These are phyloP conservation scores for Calonectria ilicicola DNA, from an alignment of 2,329 filamentous ascomycete genomes.

Conservation along the genomic window DNA sequence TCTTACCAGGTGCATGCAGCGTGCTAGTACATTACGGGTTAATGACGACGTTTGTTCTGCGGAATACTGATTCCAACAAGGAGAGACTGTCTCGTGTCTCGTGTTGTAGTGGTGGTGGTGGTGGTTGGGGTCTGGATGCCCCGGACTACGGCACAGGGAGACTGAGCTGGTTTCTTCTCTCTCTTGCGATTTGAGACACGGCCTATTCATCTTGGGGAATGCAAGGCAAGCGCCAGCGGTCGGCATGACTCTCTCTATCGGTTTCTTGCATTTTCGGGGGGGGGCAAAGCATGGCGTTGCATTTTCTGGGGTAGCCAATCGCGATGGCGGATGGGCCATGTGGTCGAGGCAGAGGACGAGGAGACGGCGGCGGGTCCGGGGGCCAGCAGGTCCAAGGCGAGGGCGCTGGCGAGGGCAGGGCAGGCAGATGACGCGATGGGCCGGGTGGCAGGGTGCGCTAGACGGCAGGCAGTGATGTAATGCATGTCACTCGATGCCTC, in stretches of 20 bases:
- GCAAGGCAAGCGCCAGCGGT: neutral
- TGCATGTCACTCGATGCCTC: neutral
- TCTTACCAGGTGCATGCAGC: neutral
- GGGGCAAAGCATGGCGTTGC: neutral
- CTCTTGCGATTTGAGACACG: neutral
- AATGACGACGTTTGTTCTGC: neutral
- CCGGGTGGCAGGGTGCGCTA: neutral
- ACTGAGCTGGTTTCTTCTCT: neutral
- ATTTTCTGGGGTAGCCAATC: slow-evolving; percentile 33
- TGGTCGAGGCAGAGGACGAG: slow-evolving; percentile 40
- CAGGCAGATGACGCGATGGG: slow-evolving; percentile 14
- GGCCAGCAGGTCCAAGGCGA: neutral
- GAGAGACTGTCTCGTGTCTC: slow-evolving; percentile 1
- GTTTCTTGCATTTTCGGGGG: neutral
- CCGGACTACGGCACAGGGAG: neutral
- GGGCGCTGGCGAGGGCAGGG: neutral
- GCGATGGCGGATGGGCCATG: slow-evolving; percentile 34
- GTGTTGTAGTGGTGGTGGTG: too few species aligned
- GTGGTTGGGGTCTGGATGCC: neutral
- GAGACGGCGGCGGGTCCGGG: slow-evolving; percentile 18
- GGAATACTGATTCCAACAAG: neutral
- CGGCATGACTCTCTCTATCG: slow-evolving; percentile 4
- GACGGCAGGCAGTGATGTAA: slow-evolving; percentile 1
- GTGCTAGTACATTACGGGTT: neutral
- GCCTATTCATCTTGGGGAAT: neutral